These are phyloP conservation scores for Lactifluus subvellereus DNA, from an alignment of 768 basidiomycete species.

Conservation along the genomic window DNA sequence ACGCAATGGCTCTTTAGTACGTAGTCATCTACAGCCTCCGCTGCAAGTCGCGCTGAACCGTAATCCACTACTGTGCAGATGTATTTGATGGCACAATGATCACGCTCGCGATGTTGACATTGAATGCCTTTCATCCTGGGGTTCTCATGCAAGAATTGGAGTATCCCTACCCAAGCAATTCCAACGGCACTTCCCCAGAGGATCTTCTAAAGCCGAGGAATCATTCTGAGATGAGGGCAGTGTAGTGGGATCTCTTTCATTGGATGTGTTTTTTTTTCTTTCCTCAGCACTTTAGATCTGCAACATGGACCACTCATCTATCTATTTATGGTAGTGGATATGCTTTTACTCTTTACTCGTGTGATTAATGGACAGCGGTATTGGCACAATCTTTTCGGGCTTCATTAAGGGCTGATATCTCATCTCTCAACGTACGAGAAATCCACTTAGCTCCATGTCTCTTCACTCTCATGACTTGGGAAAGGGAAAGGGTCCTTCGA, in stretches of 20 bases:
- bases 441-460: not conserved
- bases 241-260: not conserved
- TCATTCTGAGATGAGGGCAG: not conserved
- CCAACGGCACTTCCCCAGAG: not conserved
- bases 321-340: not conserved
- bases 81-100: conserved; percentile 21
- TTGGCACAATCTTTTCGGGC: not conserved
- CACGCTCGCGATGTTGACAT: conserved; percentile 11
- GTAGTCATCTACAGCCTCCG: not conserved
- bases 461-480: no score
- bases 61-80: not conserved
- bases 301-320: not conserved
- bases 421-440: no score
- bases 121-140: conserved; percentile 19
- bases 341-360: not conserved
- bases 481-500: no score
- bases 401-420: not conserved
- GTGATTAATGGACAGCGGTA: not conserved
- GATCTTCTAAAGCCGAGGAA: not conserved
- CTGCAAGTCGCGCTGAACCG: not conserved
- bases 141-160: not conserved
- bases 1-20: conserved; percentile 20
- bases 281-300: not conserved
- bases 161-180: not conserved
- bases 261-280: not conserved